Base-by-base conservation (phyloP, 2,329 filamentous ascomycete genomes). In the Coniochaeta prunicola region DNA sequence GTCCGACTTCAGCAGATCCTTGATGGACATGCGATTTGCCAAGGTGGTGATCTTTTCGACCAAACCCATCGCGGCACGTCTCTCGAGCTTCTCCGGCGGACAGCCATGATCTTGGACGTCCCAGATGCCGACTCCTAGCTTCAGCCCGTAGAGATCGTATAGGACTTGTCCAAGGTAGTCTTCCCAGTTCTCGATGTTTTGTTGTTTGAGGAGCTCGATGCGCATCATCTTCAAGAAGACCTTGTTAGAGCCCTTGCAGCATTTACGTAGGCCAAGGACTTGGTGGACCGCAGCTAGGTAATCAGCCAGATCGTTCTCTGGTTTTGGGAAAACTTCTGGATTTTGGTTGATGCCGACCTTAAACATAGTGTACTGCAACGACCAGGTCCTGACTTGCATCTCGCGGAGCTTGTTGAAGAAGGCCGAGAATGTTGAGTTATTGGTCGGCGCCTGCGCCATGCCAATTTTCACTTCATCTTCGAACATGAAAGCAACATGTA, bases 191-290 rank as follows among this genome's bases (percentile, higher is more conserved):
- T 92, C 87, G 31, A 92, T 83, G 56, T 89, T 84, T 63, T 86
- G 84, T 65, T 93, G 80, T 55, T 86, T 85, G 28, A 96, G 79
- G 53, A 97, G 80, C 69, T 99, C 94, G 6, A 90, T 82, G 59
- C 92, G 93, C 77, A 94, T 88, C 71, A 97, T 83, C 69, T 92
- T 92, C 28, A 97, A 80, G 73, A 99, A 94, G 19, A 91, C 84
- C 69, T 94, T 93, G 69, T 92, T 91, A 0, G 91, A 90, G 3
- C 84, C 80, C 67, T 91, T 93, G 80, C 92, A 97, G 71, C 89
- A 90, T 62, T 89, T 89, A 60, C 94, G 89, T 57, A 92, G 78
- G 2, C 94, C 94, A 36, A 97, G 77, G 4, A 90, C 88, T 68
- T 91, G 86, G 69, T 99, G 94, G 6, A 96, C 83, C 12, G 88